Percentiles rank a stretch among this genome's conserved stretches.
These are phyloP conservation scores for Aureobasidium uvarum DNA, from an alignment of 2,329 filamentous ascomycete species.

Conservation along the genomic window DNA sequence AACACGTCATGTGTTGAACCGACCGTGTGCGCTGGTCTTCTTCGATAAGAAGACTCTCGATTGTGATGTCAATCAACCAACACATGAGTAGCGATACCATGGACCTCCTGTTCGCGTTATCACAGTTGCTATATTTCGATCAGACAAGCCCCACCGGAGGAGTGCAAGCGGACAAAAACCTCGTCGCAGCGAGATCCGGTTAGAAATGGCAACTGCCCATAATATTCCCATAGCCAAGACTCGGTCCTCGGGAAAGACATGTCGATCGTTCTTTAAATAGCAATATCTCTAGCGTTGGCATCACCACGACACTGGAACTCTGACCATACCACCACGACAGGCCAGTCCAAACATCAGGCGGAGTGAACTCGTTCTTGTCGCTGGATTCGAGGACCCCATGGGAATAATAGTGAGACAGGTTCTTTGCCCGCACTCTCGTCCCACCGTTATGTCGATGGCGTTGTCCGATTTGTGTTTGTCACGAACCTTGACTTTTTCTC, in stretches of 20 bases:
- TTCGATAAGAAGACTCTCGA: too few species aligned
- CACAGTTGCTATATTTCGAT: not conserved
- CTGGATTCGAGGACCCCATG: not conserved
- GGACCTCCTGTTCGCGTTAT: too few species aligned
- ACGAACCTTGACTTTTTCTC: conserved; percentile 7
- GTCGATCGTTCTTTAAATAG: conserved; percentile 23
- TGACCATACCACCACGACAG: not conserved
- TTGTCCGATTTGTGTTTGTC: not conserved
- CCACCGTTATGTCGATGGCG: not conserved
- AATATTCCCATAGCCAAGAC: conserved; percentile 7
- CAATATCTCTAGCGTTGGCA: not conserved
- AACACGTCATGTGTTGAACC: not conserved
- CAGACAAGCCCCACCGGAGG: not conserved
- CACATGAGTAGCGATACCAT: too few species aligned
- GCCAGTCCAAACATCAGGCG: not conserved
- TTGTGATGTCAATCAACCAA: not conserved
- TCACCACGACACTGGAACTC: not conserved
- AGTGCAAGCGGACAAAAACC: not conserved
- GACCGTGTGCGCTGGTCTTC: not conserved
- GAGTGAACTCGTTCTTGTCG: too few species aligned
- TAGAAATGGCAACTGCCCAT: not conserved
- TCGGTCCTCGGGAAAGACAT: not conserved
- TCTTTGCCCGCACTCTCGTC: not conserved
- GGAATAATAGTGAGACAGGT: not conserved
- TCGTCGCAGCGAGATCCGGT: too few species aligned